Conservation (phyloP, 176 grass and related monocot genomes). For the Carex pumila region DNA sequence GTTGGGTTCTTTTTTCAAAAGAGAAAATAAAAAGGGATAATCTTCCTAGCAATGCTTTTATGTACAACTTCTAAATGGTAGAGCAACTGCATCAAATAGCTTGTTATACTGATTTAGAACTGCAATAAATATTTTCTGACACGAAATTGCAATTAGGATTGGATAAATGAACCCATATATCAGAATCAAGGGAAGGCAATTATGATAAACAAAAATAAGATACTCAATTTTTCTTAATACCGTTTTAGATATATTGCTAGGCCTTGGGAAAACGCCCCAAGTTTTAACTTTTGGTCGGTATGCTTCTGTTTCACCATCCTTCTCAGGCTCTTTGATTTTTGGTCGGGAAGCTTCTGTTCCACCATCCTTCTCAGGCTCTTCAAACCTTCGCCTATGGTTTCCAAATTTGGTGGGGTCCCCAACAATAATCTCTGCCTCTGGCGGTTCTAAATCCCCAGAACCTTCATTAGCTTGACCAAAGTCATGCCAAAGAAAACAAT, state of each 20-base stretch:
- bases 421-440: constrained; percentile 37
- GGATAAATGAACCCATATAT: constrained; percentile 4
- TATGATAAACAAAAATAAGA: background rate
- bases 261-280: constrained; percentile 51
- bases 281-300: constrained; percentile 44
- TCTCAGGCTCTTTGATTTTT: constrained; percentile 26
- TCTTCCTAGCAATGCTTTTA: background rate
- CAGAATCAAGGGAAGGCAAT: background rate
- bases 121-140: background rate
- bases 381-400: background rate
- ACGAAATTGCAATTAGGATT: background rate
- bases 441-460: constrained; percentile 12
- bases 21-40: background rate
- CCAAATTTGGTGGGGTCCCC: constrained; percentile 41
- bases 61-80: background rate
- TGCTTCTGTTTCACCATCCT: background rate
- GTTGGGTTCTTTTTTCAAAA: background rate
- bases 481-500: constrained; percentile 14
- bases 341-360: constrained; percentile 14
- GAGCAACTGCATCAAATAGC: background rate
- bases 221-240: constrained; percentile 23
- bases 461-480: constrained; percentile 20
- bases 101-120: background rate
- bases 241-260: constrained; percentile 38
- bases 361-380: constrained; percentile 14